These are phyloP conservation scores for Exophiala mesophila DNA, from an alignment of 2,329 filamentous ascomycete species.

Conservation along the genomic window DNA sequence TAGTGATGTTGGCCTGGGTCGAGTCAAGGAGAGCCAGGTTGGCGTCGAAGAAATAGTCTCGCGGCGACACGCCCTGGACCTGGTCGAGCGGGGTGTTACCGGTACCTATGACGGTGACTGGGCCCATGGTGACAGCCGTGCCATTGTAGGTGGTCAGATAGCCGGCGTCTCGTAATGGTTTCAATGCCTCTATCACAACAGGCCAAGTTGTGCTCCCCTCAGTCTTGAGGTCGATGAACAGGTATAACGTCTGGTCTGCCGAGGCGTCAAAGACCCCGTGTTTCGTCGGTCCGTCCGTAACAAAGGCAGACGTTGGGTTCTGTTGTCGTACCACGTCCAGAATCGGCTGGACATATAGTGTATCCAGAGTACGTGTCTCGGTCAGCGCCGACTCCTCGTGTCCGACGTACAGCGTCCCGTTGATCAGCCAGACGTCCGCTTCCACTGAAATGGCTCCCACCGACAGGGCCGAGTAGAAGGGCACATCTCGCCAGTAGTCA, in stretches of 20 bases:
- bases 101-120: slow-evolving; percentile 60
- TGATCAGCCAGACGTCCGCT: slow-evolving; percentile 43
- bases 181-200: slow-evolving; percentile 51
- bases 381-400: slow-evolving; percentile 37
- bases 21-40: slow-evolving; percentile 48
- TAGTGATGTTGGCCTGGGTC: slow-evolving; percentile 43
- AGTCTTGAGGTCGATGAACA: slow-evolving; percentile 63
- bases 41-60: slow-evolving; percentile 59
- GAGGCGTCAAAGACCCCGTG: slow-evolving; percentile 57
- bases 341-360: slow-evolving; percentile 47
- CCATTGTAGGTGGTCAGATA: slow-evolving; percentile 53
- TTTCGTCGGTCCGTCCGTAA: slow-evolving; percentile 46
- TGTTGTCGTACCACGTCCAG: slow-evolving; percentile 51
- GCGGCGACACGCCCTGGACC: slow-evolving; percentile 40
- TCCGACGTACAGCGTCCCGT: slow-evolving; percentile 39
- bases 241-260: slow-evolving; percentile 54
- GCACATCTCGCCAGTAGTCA: slow-evolving; percentile 40
- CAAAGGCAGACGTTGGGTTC: slow-evolving; percentile 51
- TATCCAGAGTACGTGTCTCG: slow-evolving; percentile 36
- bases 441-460: slow-evolving; percentile 43
- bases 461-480: slow-evolving; percentile 36
- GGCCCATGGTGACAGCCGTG: slow-evolving; percentile 41
- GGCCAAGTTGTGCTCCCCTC: slow-evolving; percentile 52
- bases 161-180: slow-evolving; percentile 50
- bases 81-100: slow-evolving; percentile 50